Evolutionary conservation across 306 rosid genomes (phyloP).

Genomic region (Rosa multiflora): DNA sequence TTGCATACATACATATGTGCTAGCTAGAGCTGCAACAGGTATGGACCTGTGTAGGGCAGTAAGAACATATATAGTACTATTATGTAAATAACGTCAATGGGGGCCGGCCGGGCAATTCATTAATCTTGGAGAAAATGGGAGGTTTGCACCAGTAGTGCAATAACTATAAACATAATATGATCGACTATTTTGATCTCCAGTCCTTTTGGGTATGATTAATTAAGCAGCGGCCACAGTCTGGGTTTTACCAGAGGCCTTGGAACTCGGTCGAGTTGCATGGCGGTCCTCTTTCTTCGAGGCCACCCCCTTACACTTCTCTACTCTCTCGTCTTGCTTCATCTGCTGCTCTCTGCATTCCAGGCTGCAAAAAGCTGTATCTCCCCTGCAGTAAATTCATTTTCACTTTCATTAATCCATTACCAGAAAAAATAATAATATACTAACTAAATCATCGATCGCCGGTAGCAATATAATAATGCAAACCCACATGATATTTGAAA

Average conservation of each 20-base stretch:
- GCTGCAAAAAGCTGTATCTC: slow-evolving; percentile 93
- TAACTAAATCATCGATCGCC: neutral
- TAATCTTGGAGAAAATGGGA: neutral
- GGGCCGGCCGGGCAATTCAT: neutral
- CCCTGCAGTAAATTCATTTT: slow-evolving; percentile 43
- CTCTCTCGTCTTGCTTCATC: slow-evolving; percentile 62
- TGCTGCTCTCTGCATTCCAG: slow-evolving; percentile 80
- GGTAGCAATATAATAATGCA: neutral
- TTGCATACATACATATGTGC: neutral
- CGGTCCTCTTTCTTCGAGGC: slow-evolving; percentile 30
- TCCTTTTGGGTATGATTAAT: neutral
- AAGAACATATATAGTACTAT: neutral
- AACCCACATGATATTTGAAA: neutral
- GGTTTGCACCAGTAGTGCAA: slow-evolving; percentile 2
- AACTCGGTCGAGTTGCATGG: slow-evolving; percentile 32
- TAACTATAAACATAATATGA: neutral
- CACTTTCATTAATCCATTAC: neutral
- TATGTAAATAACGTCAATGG: slow-evolving; percentile 9
- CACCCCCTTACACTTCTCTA: slow-evolving; percentile 38
- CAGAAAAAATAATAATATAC: neutral
- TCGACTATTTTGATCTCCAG: neutral
- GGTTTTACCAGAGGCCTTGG: slow-evolving; percentile 33
- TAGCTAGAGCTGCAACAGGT: neutral
- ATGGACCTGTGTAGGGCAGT: neutral
- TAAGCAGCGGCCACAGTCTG: slow-evolving; percentile 45